These are phyloP conservation scores for Tilletiopsis washingtonensis DNA, from an alignment of 1,284 basidiomycete species.

Conservation along the genomic window DNA sequence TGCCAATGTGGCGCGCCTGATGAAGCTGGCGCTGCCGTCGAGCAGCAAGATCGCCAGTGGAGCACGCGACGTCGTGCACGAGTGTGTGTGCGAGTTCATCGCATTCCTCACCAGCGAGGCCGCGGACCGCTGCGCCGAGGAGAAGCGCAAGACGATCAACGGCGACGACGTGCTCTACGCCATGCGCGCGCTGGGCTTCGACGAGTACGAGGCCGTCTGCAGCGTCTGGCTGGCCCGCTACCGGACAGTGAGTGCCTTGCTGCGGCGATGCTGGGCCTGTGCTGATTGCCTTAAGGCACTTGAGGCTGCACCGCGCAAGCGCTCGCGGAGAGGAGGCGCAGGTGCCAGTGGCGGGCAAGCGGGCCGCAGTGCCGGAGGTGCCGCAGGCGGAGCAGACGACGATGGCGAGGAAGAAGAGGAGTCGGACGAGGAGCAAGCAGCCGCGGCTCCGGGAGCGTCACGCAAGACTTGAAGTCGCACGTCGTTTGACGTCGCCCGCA, in stretches of 20 bases:
- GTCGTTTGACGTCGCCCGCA: too few species aligned
- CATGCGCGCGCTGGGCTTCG: slow-evolving; percentile 80
- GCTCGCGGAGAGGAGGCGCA: too few species aligned
- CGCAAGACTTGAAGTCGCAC: too few species aligned
- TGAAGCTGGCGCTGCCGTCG: slow-evolving; percentile 74
- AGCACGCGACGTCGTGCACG: slow-evolving; percentile 91
- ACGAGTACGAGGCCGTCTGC: slow-evolving; percentile 71
- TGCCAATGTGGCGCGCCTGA: slow-evolving; percentile 88
- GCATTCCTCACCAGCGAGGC: slow-evolving; percentile 87
- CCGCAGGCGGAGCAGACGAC: too few species aligned
- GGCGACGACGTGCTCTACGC: slow-evolving; percentile 79
- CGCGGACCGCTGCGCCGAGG: slow-evolving; percentile 74
- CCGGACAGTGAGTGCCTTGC: slow-evolving; percentile 9
- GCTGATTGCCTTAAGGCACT: too few species aligned
- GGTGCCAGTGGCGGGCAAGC: too few species aligned
- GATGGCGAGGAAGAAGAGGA: too few species aligned
- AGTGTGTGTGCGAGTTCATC: slow-evolving; percentile 93
- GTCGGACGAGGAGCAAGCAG: too few species aligned
- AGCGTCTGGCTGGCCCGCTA: slow-evolving; percentile 10
- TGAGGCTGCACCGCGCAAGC: too few species aligned
- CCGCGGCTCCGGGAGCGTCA: too few species aligned
- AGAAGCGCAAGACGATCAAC: slow-evolving; percentile 80
- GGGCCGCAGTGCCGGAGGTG: too few species aligned
- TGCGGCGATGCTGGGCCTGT: too few species aligned
- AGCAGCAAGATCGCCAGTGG: slow-evolving; percentile 96